Evolutionary conservation across 371 early-diverging fungal genomes (phyloP).

Genomic region (Saksenaea oblongispora): DNA sequence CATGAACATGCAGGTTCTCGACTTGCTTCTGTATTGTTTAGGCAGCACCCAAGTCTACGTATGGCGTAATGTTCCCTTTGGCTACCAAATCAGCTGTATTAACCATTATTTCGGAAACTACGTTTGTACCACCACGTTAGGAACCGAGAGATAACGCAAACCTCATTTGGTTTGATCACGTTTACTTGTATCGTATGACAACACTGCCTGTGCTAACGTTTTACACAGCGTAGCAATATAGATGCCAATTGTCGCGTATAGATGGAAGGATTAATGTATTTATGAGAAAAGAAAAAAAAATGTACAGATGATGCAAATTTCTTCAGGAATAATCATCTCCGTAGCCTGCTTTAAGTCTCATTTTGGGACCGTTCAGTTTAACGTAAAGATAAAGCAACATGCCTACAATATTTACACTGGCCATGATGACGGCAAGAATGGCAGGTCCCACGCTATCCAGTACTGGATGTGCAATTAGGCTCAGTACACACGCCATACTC

Average conservation of each 20-base stretch:
- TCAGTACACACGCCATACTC: conserved; percentile 7
- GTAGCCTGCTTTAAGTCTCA: not conserved
- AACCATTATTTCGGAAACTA: no score
- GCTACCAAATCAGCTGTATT: no score
- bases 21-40: no score
- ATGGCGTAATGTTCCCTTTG: no score
- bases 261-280: not conserved
- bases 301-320: not conserved
- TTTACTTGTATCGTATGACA: no score
- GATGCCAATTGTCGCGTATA: not conserved
- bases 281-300: not conserved
- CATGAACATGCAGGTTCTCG: no score
- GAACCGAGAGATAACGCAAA: no score
- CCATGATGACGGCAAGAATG: conserved; percentile 11
- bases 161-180: no score
- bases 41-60: no score
- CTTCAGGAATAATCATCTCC: not conserved
- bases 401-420: conserved; percentile 7
- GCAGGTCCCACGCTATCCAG: conserved; percentile 14
- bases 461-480: conserved; percentile 11
- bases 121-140: no score
- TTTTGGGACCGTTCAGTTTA: conserved; percentile 6
- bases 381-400: conserved; percentile 4
- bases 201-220: no score
- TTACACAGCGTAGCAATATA: not conserved